Conservation (phyloP, 2,329 filamentous ascomycete genomes). For the Sordariomycetes sp. region DNA sequence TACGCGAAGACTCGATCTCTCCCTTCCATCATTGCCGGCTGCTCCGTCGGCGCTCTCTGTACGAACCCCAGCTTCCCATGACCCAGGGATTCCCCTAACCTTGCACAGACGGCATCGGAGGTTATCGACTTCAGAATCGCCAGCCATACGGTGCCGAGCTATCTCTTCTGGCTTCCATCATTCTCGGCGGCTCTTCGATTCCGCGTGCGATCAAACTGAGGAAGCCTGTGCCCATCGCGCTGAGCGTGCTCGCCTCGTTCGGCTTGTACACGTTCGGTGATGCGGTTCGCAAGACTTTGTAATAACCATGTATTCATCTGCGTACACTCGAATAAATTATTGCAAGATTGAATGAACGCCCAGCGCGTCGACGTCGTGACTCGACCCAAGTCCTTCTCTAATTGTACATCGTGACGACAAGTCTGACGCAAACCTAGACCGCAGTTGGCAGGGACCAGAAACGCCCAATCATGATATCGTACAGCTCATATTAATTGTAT, state of each 20-base stretch:
- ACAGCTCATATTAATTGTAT: too few relatives aligned
- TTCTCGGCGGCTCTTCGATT: constrained; percentile 76
- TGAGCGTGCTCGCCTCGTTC: constrained; percentile 72
- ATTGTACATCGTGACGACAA: neutral
- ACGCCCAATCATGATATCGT: too few relatives aligned
- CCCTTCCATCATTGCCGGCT: constrained; percentile 77
- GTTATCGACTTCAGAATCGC: constrained; percentile 66
- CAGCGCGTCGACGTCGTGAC: too few relatives aligned
- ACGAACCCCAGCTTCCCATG: constrained; percentile 11
- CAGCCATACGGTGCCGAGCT: constrained; percentile 80
- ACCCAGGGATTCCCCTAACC: neutral
- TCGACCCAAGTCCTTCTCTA: too few relatives aligned
- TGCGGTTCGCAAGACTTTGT: constrained; percentile 43
- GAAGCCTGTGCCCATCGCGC: constrained; percentile 75
- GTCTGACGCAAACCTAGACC: neutral
- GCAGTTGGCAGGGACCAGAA: neutral
- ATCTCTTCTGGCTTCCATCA: constrained; percentile 76
- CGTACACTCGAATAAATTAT: too few relatives aligned
- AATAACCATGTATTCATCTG: constrained; percentile 5
- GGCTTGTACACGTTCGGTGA: constrained; percentile 73
- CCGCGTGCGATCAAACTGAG: constrained; percentile 74
- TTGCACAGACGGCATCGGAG: constrained; percentile 61
- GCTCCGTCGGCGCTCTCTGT: constrained; percentile 66
- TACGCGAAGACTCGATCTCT: constrained; percentile 78
- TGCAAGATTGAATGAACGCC: too few relatives aligned